Evolutionary conservation across 2,329 filamentous ascomycete species (phyloP).

Genomic region (Rhytidhysteron rufulum): DNA sequence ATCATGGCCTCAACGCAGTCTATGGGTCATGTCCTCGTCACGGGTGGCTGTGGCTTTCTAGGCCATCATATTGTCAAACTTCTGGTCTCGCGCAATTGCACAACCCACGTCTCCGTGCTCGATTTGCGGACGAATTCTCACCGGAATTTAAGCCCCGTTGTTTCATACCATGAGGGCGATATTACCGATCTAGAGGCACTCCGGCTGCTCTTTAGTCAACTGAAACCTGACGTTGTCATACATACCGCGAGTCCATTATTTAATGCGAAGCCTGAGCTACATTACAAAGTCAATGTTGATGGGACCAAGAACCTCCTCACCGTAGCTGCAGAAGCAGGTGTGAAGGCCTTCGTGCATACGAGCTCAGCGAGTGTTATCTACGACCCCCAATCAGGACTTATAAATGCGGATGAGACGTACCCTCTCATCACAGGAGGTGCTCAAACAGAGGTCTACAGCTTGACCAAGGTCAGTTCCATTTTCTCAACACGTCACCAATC

Average conservation of each 20-base stretch:
- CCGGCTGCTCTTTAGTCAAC: constrained; percentile 38
- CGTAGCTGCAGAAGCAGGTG: constrained; percentile 45
- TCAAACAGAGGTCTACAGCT: constrained; percentile 50
- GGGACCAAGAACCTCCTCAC: constrained; percentile 48
- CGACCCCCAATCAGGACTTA: constrained; percentile 41
- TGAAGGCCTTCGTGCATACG: constrained; percentile 53
- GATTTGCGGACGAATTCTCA: constrained; percentile 43
- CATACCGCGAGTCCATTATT: constrained; percentile 49
- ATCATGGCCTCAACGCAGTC: constrained; percentile 13
- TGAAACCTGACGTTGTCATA: constrained; percentile 46
- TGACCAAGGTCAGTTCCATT: constrained; percentile 40
- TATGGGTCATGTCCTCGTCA: constrained; percentile 46
- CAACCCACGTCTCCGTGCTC: constrained; percentile 44
- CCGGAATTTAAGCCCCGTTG: constrained; percentile 36
- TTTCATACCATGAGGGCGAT: constrained; percentile 49
- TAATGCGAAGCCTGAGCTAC: constrained; percentile 36
- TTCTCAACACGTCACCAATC: background rate
- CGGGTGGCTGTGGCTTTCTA: constrained; percentile 51
- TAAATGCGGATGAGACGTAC: constrained; percentile 49
- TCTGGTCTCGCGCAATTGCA: constrained; percentile 39
- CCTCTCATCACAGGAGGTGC: constrained; percentile 42
- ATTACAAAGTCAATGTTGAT: constrained; percentile 50
- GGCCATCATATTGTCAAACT: constrained; percentile 49
- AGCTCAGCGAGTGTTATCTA: constrained; percentile 49
- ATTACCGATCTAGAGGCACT: constrained; percentile 45